phyloP scores from a whole-genome alignment of 2,329 filamentous ascomycete genomes.

The Sphaerulina vaccinii region DNA sequence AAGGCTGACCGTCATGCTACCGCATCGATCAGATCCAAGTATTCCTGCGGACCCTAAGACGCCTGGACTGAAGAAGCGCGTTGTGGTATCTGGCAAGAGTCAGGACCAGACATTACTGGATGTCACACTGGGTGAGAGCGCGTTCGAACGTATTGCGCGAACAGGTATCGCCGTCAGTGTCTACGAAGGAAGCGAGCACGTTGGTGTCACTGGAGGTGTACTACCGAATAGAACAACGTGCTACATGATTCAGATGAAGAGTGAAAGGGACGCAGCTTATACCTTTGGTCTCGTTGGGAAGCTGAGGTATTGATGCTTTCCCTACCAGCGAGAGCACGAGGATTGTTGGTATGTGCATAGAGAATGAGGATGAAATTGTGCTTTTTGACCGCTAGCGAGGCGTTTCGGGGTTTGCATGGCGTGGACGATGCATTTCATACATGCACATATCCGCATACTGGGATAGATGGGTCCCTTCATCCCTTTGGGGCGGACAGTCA shows the following conservation, averaged over 20 bases:
- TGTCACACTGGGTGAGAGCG: constrained; percentile 78
- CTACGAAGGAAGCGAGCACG: constrained; percentile 63
- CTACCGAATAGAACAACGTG: constrained; percentile 54
- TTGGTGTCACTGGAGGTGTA: constrained; percentile 58
- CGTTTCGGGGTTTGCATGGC: not conserved
- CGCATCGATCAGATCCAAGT: constrained; percentile 48
- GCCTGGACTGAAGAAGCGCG: constrained; percentile 72
- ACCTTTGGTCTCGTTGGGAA: constrained; percentile 52
- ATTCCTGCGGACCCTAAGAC: constrained; percentile 39
- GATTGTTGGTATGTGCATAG: not conserved
- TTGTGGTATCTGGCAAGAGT: constrained; percentile 73
- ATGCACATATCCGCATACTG: too few relatives aligned
- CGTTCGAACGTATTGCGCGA: constrained; percentile 78
- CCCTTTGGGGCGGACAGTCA: too few relatives aligned
- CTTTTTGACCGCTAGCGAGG: not conserved
- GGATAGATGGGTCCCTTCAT: too few relatives aligned
- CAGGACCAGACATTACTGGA: constrained; percentile 71
- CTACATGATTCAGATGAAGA: constrained; percentile 60
- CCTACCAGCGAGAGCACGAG: not conserved
- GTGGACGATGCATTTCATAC: not conserved
- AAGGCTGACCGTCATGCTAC: constrained; percentile 74
- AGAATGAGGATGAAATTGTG: not conserved
- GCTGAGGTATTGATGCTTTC: constrained; percentile 44
- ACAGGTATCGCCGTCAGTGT: constrained; percentile 87
- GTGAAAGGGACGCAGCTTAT: constrained; percentile 50